phyloP scores from a whole-genome alignment of 495 filamentous ascomycete genomes.

The Aspergillus coremiiformis region DNA sequence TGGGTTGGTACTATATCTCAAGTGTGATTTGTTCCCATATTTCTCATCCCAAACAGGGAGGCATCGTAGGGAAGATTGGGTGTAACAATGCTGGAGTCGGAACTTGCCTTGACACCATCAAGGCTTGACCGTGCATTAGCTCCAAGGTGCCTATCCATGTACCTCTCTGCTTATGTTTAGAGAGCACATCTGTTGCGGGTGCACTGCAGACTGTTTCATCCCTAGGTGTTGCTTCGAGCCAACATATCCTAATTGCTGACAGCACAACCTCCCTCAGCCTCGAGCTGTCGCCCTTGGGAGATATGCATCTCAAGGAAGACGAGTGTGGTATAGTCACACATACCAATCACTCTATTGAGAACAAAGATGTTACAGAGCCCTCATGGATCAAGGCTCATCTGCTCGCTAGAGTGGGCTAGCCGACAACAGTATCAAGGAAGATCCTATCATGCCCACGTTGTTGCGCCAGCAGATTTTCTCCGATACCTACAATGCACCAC shows the following conservation, averaged over 20 bases:
- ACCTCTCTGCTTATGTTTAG: slow-evolving; percentile 52
- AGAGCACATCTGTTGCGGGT: slow-evolving; percentile 43
- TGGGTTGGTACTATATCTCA: slow-evolving; percentile 1
- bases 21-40: background rate
- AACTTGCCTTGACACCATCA: slow-evolving; percentile 61
- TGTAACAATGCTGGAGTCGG: slow-evolving; percentile 57
- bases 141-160: slow-evolving; percentile 55
- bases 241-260: slow-evolving; percentile 57
- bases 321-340: slow-evolving; percentile 45
- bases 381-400: slow-evolving; percentile 47
- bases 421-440: slow-evolving; percentile 13
- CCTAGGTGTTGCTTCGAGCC: slow-evolving; percentile 52
- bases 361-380: slow-evolving; percentile 42
- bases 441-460: slow-evolving; percentile 16
- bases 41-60: slow-evolving; percentile 38
- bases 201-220: slow-evolving; percentile 43
- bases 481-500: slow-evolving; percentile 28
- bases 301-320: slow-evolving; percentile 44
- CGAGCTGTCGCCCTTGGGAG: slow-evolving; percentile 50
- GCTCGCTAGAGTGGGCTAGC: slow-evolving; percentile 36
- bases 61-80: slow-evolving; percentile 68
- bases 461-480: slow-evolving; percentile 28
- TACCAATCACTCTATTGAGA: slow-evolving; percentile 55
- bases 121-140: slow-evolving; percentile 48
- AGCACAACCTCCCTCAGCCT: slow-evolving; percentile 44